Conservation (phyloP, 768 basidiomycete species). For the Sarcomyxa edulis region DNA sequence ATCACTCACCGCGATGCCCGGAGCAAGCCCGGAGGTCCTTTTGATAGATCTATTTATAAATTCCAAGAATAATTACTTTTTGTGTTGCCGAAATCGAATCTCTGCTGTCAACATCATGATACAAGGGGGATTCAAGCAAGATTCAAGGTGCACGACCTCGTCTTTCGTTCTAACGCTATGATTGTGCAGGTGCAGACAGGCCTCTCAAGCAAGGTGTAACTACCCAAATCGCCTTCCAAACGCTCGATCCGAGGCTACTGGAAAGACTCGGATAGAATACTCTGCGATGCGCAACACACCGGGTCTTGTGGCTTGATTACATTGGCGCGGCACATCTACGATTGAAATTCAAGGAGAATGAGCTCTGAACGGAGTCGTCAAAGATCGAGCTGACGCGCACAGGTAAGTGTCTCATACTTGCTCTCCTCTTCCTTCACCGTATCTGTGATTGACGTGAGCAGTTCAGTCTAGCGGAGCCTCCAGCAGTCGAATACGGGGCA, state of each 20-base stretch:
- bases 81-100: too few relatives aligned
- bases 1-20: too few relatives aligned
- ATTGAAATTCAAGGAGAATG: slow-evolving; percentile 61
- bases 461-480: slow-evolving; percentile 63
- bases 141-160: slow-evolving; percentile 84
- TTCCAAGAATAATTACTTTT: too few relatives aligned
- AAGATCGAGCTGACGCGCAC: slow-evolving; percentile 50
- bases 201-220: slow-evolving; percentile 70
- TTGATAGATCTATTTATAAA: too few relatives aligned
- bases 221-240: slow-evolving; percentile 71
- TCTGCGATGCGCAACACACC: slow-evolving; percentile 54
- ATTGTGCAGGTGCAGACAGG: slow-evolving; percentile 76
- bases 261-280: slow-evolving; percentile 61
- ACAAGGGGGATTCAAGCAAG: slow-evolving; percentile 64
- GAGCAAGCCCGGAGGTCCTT: too few relatives aligned
- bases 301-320: slow-evolving; percentile 1
- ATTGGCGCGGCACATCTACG: slow-evolving; percentile 10
- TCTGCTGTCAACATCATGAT: too few relatives aligned
- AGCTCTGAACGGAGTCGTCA: slow-evolving; percentile 43
- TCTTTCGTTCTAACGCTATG: slow-evolving; percentile 71
- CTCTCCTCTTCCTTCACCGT: slow-evolving; percentile 5
- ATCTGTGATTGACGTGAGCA: slow-evolving; percentile 24
- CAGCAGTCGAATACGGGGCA: slow-evolving; percentile 77
- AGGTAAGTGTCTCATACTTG: slow-evolving; percentile 47
- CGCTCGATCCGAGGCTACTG: slow-evolving; percentile 76